phyloP scores from a whole-genome alignment of 352 stramenopile genomes.

The Bremia lactucae region DNA sequence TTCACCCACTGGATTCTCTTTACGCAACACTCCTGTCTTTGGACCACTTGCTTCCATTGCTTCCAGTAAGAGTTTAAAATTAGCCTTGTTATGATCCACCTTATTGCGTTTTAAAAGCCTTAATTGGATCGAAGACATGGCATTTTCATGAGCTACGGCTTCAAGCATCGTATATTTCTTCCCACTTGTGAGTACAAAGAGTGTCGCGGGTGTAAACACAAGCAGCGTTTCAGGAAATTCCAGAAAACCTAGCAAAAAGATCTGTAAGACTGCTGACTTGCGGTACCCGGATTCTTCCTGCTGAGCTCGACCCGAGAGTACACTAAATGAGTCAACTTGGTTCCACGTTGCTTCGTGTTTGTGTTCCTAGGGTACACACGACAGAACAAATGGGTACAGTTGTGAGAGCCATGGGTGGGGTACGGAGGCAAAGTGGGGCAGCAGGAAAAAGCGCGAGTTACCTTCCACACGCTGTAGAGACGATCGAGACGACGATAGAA shows the following conservation, averaged over 20 bases:
- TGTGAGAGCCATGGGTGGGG: no score
- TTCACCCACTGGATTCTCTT: slow-evolving; percentile 80
- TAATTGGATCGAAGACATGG: slow-evolving; percentile 58
- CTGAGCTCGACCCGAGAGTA: slow-evolving; percentile 71
- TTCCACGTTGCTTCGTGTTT: slow-evolving; percentile 42
- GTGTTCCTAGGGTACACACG: slow-evolving; percentile 18
- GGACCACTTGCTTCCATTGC: slow-evolving; percentile 46
- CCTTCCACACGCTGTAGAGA: slow-evolving; percentile 63
- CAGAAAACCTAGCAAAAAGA: slow-evolving; percentile 85
- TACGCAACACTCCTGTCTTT: slow-evolving; percentile 80
- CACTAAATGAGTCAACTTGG: slow-evolving; percentile 63
- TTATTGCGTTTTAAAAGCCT: slow-evolving; percentile 83
- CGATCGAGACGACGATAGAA: slow-evolving; percentile 78
- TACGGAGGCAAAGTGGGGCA: not conserved
- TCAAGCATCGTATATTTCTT: slow-evolving; percentile 87
- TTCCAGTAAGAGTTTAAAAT: slow-evolving; percentile 63
- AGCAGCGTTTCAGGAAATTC: slow-evolving; percentile 90
- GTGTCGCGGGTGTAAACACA: slow-evolving; percentile 76
- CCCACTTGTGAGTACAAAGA: slow-evolving; percentile 80
- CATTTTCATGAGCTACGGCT: slow-evolving; percentile 51
- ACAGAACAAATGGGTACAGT: no score
- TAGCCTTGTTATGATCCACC: slow-evolving; percentile 62
- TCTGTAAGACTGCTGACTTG: slow-evolving; percentile 84
- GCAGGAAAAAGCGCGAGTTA: slow-evolving; percentile 1
- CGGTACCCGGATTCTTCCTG: slow-evolving; percentile 81